Evolutionary conservation across 1,139 yeast genomes (phyloP).

Genomic region (Candida sp.): DNA sequence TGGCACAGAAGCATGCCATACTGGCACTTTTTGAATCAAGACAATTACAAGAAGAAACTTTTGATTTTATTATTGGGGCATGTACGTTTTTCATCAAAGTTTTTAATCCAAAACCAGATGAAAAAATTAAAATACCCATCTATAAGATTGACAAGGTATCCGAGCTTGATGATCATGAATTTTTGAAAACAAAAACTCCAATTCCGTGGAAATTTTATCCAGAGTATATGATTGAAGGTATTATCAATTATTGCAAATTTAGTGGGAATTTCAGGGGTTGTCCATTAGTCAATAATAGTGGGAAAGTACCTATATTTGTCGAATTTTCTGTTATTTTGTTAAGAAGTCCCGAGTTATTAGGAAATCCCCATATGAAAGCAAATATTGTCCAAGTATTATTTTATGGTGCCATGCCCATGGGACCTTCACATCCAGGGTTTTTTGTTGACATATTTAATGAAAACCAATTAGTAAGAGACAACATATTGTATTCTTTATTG

Average conservation of each 20-base stretch:
- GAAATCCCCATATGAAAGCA: constrained; percentile 92
- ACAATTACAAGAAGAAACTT: constrained; percentile 57
- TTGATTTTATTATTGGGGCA: constrained; percentile 76
- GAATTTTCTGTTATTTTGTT: constrained; percentile 72
- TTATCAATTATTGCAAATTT: constrained; percentile 70
- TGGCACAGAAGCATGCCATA: constrained; percentile 50
- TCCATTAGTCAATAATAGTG: constrained; percentile 53
- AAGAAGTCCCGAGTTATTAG: constrained; percentile 81
- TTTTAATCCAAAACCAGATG: constrained; percentile 68
- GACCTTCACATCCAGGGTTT: constrained; percentile 66
- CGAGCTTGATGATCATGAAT: constrained; percentile 67
- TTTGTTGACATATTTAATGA: constrained; percentile 63
- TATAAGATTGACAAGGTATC: constrained; percentile 46
- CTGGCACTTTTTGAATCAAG: constrained; percentile 58
- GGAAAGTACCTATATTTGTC: constrained; percentile 55
- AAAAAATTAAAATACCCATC: constrained; percentile 60
- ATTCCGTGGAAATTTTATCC: constrained; percentile 84
- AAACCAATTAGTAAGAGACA: constrained; percentile 58
- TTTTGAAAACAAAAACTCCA: constrained; percentile 61
- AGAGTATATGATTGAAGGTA: constrained; percentile 81
- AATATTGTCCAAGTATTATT: constrained; percentile 78
- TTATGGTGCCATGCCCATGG: constrained; percentile 63
- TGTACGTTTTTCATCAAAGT: constrained; percentile 67
- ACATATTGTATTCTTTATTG: constrained; percentile 76
- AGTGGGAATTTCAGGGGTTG: constrained; percentile 56